These are phyloP conservation scores for Hypsizygus marmoreus DNA, from an alignment of 768 basidiomycete species.

Conservation along the genomic window DNA sequence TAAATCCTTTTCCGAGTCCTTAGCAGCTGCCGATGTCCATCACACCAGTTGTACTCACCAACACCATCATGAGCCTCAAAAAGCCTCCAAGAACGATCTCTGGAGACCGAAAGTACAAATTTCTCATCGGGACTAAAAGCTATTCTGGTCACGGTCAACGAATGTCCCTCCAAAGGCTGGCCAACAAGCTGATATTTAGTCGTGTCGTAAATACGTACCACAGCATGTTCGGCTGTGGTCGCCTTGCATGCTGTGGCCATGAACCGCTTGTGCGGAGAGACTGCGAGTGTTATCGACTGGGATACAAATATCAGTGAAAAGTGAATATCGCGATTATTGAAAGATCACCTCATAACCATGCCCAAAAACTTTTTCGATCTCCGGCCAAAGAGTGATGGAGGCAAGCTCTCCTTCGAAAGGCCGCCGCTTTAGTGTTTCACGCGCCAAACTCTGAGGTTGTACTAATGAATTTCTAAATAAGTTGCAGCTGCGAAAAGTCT, in stretches of 20 bases:
- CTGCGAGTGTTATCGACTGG: conserved; percentile 79
- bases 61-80: conserved; percentile 53
- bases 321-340: not conserved
- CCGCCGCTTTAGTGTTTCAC: conserved; percentile 22
- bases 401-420: conserved; percentile 93
- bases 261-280: conserved; percentile 67
- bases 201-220: conserved; percentile 81
- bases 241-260: conserved; percentile 93
- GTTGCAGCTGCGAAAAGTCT: not conserved
- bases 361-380: conserved; percentile 94
- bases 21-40: too few relatives aligned
- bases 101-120: conserved; percentile 79
- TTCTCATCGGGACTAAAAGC: conserved; percentile 87
- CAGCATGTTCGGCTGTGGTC: conserved; percentile 85
- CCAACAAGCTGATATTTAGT: conserved; percentile 71
- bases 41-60: too few relatives aligned
- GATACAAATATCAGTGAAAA: conserved; percentile 1
- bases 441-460: not conserved
- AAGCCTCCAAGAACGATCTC: conserved; percentile 91
- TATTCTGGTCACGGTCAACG: conserved; percentile 87
- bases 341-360: conserved; percentile 89
- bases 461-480: conserved; percentile 4
- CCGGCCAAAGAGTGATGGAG: conserved; percentile 91
- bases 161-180: conserved; percentile 76
- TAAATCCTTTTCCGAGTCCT: conserved; percentile 67